A percentile compares a stretch with the other conserved stretches of the same genome.
These are phyloP conservation scores for Agapanthus africanus DNA, from an alignment of 106 monocot genomes.

Conservation along the genomic window DNA sequence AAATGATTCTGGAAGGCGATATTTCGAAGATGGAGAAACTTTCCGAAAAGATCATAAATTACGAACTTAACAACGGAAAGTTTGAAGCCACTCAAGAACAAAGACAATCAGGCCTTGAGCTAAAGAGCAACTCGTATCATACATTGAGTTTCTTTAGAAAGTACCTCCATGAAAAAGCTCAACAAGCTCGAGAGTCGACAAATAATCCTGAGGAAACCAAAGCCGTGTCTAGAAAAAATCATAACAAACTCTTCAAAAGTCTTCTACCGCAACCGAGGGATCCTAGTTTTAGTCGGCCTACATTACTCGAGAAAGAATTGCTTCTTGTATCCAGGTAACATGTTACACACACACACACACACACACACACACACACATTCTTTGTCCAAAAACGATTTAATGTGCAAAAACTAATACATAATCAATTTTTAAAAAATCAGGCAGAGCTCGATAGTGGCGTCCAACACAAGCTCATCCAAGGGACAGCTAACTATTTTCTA, in stretches of 20 bases:
- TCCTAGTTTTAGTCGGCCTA: not conserved
- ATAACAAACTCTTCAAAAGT: not conserved
- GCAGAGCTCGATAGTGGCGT: not conserved
- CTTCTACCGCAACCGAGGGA: not conserved
- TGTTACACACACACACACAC: not conserved
- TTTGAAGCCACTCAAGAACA: constrained; percentile 5
- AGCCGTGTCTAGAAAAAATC: not conserved
- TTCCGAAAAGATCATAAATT: constrained; percentile 5
- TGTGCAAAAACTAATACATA: not conserved
- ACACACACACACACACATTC: not conserved
- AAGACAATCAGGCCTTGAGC: not conserved
- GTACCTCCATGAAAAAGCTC: constrained; percentile 7
- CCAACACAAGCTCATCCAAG: not conserved
- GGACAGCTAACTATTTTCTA: constrained; percentile 16
- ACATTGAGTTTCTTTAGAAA: constrained; percentile 7
- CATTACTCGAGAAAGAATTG: constrained; percentile 8
- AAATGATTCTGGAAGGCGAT: not conserved
- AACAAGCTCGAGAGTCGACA: not conserved
- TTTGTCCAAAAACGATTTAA: too few relatives aligned
- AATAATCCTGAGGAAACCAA: not conserved
- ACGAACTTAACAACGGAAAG: constrained; percentile 5
- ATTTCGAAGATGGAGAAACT: constrained; percentile 6
- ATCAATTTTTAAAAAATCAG: not conserved
- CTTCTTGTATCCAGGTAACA: not conserved
- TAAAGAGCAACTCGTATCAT: not conserved